Evolutionary conservation across 2,329 filamentous ascomycete genomes (phyloP), one percentile per base, ranked within the genome.

Genomic region (Paraphaeosphaeria minitans): DNA sequence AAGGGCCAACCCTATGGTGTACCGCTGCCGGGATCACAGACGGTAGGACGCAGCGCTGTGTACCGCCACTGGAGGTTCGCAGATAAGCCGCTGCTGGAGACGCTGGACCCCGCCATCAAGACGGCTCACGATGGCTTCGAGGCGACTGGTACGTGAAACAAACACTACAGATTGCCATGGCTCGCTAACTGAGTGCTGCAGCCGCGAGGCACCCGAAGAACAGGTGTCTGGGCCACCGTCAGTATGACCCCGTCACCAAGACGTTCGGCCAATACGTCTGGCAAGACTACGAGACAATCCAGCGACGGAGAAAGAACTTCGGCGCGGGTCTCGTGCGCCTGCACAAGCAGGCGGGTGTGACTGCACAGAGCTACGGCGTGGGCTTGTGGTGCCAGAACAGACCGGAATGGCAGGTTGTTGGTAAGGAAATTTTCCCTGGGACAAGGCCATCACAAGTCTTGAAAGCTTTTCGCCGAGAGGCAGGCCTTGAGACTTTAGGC

Each of bases 371-470:
- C 72, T 89, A 90, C 73, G 91, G 89, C 54, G 82, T 96, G 63
- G 92, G 92, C 22, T 78, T 96, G 51, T 96, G 92, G 92, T 91
- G 90, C 70, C 90, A 92, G 77, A 96, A 96, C 78, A 84, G 92
- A 59, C 89, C 92, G 0, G 91, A 96, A 78, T 96, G 92, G 92
- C 91, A 96, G 81, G 87, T 96, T 60, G 86, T 89, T 56, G 88
- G 87, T 89, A 75, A 33, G 31, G 48, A 21, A 33, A 4, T 14
- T 3, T 14, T 13, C 4, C 14, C 3, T 22, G 19, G 6, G 21
- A 50, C 29, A 8, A 22, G 24, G 33, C 16, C 4, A 50, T 21
- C 13, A n/a, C 46, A 1, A 1, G 27, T 21, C 14, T n/a, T 14
- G 22, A 46, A 21, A 16, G 19, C n/a, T 19, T 19, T 33, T 21